These are phyloP conservation scores for Lentinula edodes DNA, from an alignment of 768 basidiomycete species.

Conservation along the genomic window DNA sequence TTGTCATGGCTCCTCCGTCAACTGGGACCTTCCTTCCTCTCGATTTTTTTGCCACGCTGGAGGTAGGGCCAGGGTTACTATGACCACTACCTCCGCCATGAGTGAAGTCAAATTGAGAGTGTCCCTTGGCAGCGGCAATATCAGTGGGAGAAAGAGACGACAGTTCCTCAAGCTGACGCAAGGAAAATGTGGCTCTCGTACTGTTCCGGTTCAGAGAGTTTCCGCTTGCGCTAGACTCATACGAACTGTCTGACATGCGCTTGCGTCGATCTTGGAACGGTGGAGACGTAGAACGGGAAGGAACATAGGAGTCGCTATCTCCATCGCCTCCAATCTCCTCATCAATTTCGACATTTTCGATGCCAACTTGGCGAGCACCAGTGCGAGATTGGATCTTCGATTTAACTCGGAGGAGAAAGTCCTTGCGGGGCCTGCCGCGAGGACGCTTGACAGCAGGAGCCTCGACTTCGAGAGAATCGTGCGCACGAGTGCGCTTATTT, in stretches of 20 bases:
- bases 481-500: background rate
- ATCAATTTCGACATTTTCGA: background rate
- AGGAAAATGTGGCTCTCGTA: background rate
- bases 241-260: background rate
- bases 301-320: constrained; percentile 2
- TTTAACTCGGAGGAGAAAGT: background rate
- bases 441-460: background rate
- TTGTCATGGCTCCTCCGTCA: background rate
- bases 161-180: background rate
- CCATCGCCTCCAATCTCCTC: background rate
- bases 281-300: background rate
- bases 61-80: background rate
- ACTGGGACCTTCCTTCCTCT: constrained; percentile 6
- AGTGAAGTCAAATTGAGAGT: background rate
- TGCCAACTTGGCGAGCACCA: background rate
- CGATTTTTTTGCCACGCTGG: background rate
- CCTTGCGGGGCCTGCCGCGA: background rate
- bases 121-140: background rate
- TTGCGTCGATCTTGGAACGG: background rate
- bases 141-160: background rate
- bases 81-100: background rate
- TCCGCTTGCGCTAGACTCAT: background rate
- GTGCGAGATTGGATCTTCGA: background rate
- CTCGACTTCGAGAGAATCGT: background rate
- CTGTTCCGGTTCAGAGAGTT: background rate